phyloP scores from a whole-genome alignment of 768 basidiomycete species.

The Lactifluus volemus region DNA sequence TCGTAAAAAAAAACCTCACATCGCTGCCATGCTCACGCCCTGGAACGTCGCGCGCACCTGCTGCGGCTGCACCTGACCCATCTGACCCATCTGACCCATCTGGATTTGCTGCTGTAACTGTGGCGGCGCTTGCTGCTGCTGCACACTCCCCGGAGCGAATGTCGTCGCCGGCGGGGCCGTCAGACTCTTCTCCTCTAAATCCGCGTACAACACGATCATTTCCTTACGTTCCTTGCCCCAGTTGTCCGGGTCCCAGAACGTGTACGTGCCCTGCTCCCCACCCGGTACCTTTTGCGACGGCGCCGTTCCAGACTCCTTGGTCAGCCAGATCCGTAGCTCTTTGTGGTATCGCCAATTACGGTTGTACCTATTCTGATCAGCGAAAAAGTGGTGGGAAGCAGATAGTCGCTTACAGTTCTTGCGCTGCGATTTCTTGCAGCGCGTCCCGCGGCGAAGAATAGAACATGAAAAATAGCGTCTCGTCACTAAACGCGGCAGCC shows the following conservation, averaged over 20 bases:
- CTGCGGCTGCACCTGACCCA: slow-evolving; percentile 15
- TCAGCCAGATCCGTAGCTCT: slow-evolving; percentile 72
- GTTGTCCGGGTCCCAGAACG: slow-evolving; percentile 33
- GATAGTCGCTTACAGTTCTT: slow-evolving; percentile 69
- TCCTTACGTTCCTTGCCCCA: slow-evolving; percentile 27
- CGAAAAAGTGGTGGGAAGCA: not conserved
- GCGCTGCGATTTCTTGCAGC: slow-evolving; percentile 84
- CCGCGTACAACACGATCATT: slow-evolving; percentile 23
- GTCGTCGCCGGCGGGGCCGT: slow-evolving; percentile 13
- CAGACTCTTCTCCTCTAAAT: slow-evolving; percentile 23
- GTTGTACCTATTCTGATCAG: slow-evolving; percentile 50
- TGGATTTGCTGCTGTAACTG: slow-evolving; percentile 15
- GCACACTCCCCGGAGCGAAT: slow-evolving; percentile 3
- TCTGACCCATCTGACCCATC: slow-evolving; percentile 5
- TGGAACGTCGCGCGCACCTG: slow-evolving; percentile 20
- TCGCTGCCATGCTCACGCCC: slow-evolving; percentile 20
- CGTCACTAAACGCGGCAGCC: slow-evolving; percentile 79
- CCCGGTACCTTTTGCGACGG: slow-evolving; percentile 69
- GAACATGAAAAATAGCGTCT: slow-evolving; percentile 95
- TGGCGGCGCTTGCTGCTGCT: slow-evolving; percentile 2
- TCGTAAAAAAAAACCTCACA: slow-evolving; percentile 1
- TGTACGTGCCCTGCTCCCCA: slow-evolving; percentile 64
- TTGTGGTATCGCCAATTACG: slow-evolving; percentile 96
- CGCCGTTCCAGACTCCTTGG: slow-evolving; percentile 72
- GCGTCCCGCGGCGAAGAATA: slow-evolving; percentile 87